Base-by-base conservation (phyloP, 192 early-diverging fungal species). In the Oehlia diaphana region DNA sequence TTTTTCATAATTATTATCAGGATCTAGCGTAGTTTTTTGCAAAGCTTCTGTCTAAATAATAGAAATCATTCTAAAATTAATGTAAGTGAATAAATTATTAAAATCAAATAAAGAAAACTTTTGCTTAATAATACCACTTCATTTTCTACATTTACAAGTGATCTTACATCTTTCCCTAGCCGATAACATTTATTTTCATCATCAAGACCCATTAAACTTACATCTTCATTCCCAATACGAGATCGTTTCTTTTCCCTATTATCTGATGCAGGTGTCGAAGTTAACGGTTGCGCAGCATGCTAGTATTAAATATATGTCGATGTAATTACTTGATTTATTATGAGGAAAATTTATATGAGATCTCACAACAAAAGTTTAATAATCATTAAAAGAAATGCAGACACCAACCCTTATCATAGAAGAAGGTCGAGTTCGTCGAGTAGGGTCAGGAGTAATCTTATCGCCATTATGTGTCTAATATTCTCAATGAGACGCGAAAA, bases 241-340 rank as follows among this genome's bases (percentile, higher is more conserved):
- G 74, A 61, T 64, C 74, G 58, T 76, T 76, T 76, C n/a, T 76
- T 76, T 39, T 76, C 74, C 47, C 74, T 76, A 58, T 58, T 75
- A 42, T 76, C 74, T 19, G 31, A 63, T 39, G 35, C 35, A 63
- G 74, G n/a, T 63, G 35, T 33, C 21, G 69, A 63, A 23, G n/a
- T 74, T n/a, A 44, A 42, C 13, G 72, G 39, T 74, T 23, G n/a
- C 19, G 72, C 9, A 31, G 28, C 64, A 33, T 66, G 64, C 64
- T 66, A 66, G 9, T 65, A 31, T 26, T 33, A 33, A 66, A 66
- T 28, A 66, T 66, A 58, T 58, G 16, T 58, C 53, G 53, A 58
- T 58, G 53, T 58, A 58, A 21, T 58, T 58, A 58, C 53, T 58
- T 58, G 53, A 58, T 58, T 58, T 16, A 58, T 19, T 58, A 58